phyloP scores from a whole-genome alignment of 179 eudicot species.

The Silene noctiflora region DNA sequence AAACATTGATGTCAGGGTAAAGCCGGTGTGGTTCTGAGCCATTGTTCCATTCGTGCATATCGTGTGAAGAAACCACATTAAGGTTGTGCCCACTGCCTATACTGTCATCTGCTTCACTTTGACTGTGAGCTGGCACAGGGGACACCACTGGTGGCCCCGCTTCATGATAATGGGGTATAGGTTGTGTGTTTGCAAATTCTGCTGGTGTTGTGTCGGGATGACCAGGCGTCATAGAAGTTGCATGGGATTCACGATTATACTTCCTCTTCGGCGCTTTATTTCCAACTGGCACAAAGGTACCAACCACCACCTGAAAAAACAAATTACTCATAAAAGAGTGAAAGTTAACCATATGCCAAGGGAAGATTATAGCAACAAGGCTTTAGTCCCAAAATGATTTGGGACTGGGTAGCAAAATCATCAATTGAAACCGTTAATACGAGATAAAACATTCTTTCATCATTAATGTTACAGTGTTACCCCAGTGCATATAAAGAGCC shows the following conservation, averaged over 20 bases:
- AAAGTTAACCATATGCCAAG: no score
- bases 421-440: no score
- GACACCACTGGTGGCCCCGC: conserved; percentile 20
- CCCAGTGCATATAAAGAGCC: no score
- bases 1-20: conserved; percentile 35
- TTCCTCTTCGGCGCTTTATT: conserved; percentile 41
- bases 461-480: no score
- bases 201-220: conserved; percentile 32
- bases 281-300: conserved; percentile 55
- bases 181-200: conserved; percentile 39
- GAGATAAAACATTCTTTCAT: no score
- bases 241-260: conserved; percentile 39
- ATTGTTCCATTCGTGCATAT: conserved; percentile 29
- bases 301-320: conserved; percentile 58
- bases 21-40: conserved; percentile 26
- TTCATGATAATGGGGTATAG: conserved; percentile 24
- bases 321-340: neutral
- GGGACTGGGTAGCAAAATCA: no score
- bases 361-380: neutral
- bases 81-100: conserved; percentile 36
- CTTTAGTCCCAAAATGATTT: neutral
- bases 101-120: conserved; percentile 40
- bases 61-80: conserved; percentile 33
- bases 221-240: conserved; percentile 11
- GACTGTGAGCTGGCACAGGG: conserved; percentile 29